Percentiles rank a stretch among this genome's conserved stretches.
phyloP scores from a whole-genome alignment of 2,329 filamentous ascomycete genomes.

The Alternaria arborescens region DNA sequence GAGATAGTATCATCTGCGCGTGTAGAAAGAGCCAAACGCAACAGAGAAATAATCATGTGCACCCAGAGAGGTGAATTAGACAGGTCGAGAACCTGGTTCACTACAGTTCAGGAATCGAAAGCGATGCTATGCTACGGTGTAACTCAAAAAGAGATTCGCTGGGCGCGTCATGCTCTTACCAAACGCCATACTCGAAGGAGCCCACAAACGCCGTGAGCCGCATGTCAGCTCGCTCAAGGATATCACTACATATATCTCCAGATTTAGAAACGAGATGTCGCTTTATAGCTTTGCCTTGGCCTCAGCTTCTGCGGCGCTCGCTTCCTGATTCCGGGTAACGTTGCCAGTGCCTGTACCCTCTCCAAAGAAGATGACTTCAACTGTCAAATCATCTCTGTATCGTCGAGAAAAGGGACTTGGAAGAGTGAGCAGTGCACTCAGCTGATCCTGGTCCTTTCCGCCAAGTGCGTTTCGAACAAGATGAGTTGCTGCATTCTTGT shows the following conservation, averaged over 20 bases:
- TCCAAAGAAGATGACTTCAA: slow-evolving; percentile 98
- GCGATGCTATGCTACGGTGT: slow-evolving; percentile 5
- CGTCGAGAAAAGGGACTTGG: slow-evolving; percentile 89
- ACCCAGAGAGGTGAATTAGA: background rate
- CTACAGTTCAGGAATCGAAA: background rate
- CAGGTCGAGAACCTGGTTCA: background rate
- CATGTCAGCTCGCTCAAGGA: slow-evolving; percentile 6
- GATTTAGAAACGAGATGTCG: background rate
- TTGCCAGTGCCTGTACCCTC: slow-evolving; percentile 78
- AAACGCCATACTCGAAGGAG: slow-evolving; percentile 19
- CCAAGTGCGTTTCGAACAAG: slow-evolving; percentile 94
- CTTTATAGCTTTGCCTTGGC: slow-evolving; percentile 59
- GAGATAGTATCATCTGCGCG: background rate
- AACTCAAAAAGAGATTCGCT: background rate
- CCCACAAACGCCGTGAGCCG: slow-evolving; percentile 18
- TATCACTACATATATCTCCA: background rate
- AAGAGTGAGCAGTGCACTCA: slow-evolving; percentile 89
- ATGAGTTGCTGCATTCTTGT: slow-evolving; percentile 96
- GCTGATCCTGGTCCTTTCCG: slow-evolving; percentile 90
- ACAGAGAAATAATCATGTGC: background rate
- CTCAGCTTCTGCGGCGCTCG: slow-evolving; percentile 69
- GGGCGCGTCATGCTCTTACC: background rate
- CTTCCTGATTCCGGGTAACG: slow-evolving; percentile 85
- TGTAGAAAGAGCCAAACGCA: background rate
- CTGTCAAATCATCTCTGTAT: slow-evolving; percentile 95